These are phyloP conservation scores for Cystobasidium sp. DNA, from an alignment of 1,284 basidiomycete genomes.

Conservation along the genomic window DNA sequence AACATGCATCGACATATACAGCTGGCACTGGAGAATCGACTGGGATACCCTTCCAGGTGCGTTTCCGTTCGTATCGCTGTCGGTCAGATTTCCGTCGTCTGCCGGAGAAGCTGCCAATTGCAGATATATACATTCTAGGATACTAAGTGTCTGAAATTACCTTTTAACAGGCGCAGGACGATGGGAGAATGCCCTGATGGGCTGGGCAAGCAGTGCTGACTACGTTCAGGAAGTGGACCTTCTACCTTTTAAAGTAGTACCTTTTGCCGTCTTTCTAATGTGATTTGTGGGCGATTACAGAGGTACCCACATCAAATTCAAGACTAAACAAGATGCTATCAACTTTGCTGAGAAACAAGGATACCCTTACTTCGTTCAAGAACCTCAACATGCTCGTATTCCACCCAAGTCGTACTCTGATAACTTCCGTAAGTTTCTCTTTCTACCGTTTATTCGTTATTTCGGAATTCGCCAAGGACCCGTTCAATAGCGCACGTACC, in stretches of 20 bases:
- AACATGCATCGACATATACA: conserved; percentile 17
- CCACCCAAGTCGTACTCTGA: conserved; percentile 27
- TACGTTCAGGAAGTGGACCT: conserved; percentile 12
- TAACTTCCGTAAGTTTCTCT: conserved; percentile 11
- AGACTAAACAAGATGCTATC: conserved; percentile 85
- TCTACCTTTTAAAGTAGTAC: neutral
- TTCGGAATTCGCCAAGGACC: no score
- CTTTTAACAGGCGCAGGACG: conserved; percentile 64
- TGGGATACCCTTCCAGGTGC: conserved; percentile 75
- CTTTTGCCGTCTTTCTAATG: neutral
- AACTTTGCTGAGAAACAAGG: conserved; percentile 92
- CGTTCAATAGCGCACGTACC: no score
- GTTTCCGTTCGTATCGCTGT: conserved; percentile 77
- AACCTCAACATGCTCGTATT: conserved; percentile 34
- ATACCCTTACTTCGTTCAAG: conserved; percentile 55
- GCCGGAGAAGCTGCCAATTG: neutral
- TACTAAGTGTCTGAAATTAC: neutral
- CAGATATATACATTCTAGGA: neutral
- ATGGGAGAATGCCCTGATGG: conserved; percentile 98
- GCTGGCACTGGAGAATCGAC: conserved; percentile 86
- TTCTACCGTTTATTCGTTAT: no score
- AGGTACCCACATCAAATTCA: conserved; percentile 78
- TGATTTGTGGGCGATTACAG: conserved; percentile 84
- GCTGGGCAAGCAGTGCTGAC: conserved; percentile 54
- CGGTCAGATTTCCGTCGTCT: neutral